These are phyloP conservation scores for Ustilago trichophora DNA, from an alignment of 1,284 basidiomycete genomes.

Conservation along the genomic window DNA sequence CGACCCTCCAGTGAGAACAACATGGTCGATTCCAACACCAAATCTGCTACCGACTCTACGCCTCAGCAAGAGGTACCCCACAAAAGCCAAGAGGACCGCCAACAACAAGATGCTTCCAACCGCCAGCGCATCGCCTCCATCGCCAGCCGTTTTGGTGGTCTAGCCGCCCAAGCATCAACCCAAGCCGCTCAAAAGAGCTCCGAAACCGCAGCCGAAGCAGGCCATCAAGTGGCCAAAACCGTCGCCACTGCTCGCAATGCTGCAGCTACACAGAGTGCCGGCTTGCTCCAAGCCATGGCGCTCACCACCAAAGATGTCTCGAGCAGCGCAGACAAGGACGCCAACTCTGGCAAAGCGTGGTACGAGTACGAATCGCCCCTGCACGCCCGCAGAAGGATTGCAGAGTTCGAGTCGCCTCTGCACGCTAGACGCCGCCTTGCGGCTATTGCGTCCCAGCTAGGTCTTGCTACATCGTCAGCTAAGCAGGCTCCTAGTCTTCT, in stretches of 20 bases:
- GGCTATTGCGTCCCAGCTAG: constrained; percentile 49
- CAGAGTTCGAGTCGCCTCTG: constrained; percentile 41
- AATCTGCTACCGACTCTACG: neutral
- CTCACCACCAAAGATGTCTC: constrained; percentile 30
- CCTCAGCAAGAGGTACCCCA: too few relatives aligned
- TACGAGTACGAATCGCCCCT: constrained; percentile 41
- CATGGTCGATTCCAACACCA: constrained; percentile 24
- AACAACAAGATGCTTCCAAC: constrained; percentile 18
- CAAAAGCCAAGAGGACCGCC: neutral
- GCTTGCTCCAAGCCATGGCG: constrained; percentile 44
- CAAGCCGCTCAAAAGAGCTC: constrained; percentile 25
- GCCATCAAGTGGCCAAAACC: constrained; percentile 17
- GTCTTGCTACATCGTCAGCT: constrained; percentile 37
- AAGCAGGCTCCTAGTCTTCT: constrained; percentile 28
- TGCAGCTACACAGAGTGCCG: constrained; percentile 27
- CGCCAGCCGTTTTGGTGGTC: constrained; percentile 32
- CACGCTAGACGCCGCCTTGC: constrained; percentile 41
- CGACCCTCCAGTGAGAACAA: neutral
- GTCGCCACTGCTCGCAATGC: constrained; percentile 20
- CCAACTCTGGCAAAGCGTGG: constrained; percentile 20
- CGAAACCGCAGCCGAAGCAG: constrained; percentile 19
- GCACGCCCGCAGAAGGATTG: constrained; percentile 21
- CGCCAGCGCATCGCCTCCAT: constrained; percentile 38
- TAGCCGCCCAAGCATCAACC: constrained; percentile 20
- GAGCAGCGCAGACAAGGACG: constrained; percentile 14